Evolutionary conservation across 148 eudicot species (phyloP).

Genomic region (Amaranthus palmeri): DNA sequence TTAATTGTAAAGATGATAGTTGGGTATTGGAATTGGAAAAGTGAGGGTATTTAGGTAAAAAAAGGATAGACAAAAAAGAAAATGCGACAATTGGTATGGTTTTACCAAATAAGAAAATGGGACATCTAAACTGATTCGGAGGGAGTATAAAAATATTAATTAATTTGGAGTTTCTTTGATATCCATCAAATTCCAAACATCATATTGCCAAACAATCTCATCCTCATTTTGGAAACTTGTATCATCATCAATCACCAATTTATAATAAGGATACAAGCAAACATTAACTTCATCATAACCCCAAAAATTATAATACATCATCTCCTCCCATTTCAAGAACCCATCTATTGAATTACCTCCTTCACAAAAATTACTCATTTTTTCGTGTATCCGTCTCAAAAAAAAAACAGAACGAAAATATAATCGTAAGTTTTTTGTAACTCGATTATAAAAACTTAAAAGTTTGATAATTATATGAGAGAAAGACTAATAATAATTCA

Average conservation of each 20-base stretch:
- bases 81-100: no score
- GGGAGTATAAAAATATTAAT: no score
- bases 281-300: slow-evolving; percentile 18
- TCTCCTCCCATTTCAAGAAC: slow-evolving; percentile 14
- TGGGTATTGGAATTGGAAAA: no score
- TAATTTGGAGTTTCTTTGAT: slow-evolving; percentile 17
- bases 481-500: not conserved
- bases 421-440: no score
- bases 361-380: slow-evolving; percentile 10
- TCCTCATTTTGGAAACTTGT: slow-evolving; percentile 10
- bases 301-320: slow-evolving; percentile 29
- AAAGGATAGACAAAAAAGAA: no score
- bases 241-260: not conserved
- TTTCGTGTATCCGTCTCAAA: not conserved
- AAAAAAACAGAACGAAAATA: not conserved
- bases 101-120: no score
- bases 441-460: no score
- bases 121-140: no score
- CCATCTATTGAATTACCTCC: not conserved
- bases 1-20: no score
- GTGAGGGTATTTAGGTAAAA: no score
- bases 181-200: slow-evolving; percentile 35
- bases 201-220: slow-evolving; percentile 34
- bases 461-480: no score
- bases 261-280: slow-evolving; percentile 23